Base-by-base conservation (phyloP, 2,329 filamentous ascomycete genomes). In the Microcyclospora pomicola region DNA sequence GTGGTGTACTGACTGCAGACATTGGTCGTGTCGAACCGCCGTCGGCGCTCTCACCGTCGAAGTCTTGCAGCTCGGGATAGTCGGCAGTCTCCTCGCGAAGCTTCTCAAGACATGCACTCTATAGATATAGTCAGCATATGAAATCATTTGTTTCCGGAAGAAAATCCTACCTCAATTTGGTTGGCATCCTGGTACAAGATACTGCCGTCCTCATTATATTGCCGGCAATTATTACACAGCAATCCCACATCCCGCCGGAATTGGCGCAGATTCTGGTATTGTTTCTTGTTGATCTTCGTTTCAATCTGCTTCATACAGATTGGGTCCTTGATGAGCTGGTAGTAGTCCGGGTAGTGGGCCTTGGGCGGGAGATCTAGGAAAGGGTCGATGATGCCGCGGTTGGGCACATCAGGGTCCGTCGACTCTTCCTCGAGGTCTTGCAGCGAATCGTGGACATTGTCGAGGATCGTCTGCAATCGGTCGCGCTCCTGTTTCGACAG, bases 271-370 rank as follows among this genome's bases (percentile, higher is more conserved):
- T 73, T 81, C 49, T 75, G 76, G 61, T 98, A 98, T 56, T 95
- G 84, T 55, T 92, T 84, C 62, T 84, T 88, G 67, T 94, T 95
- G 65, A 98, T 94, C 68, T 85, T 88, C 58, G 81, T 83, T 58
- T 84, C 77, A 54, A 98, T 94, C 59, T 86, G 79, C 50, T 94
- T 91, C 82, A 96, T 94, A 55, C 83, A 88, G 55, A 98, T 95
- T 0, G 91, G 91, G 38, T 79, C 80, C 55, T 80, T 75, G 59
- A 98, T 98, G 59, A 95, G 77, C 56, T 88, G 66, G 59, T 95
- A 98, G 66, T 98, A 98, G 58, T 96, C 87, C 16, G 85, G 82
- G 56, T 92, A 98, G 42, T 88, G 78, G 42, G 80, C 79, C 65
- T 85, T 92, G 31, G 85, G 80, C 1, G 88, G 88, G 27, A 95